phyloP scores from a whole-genome alignment of 345 rosid species.

The Boechera stricta region DNA sequence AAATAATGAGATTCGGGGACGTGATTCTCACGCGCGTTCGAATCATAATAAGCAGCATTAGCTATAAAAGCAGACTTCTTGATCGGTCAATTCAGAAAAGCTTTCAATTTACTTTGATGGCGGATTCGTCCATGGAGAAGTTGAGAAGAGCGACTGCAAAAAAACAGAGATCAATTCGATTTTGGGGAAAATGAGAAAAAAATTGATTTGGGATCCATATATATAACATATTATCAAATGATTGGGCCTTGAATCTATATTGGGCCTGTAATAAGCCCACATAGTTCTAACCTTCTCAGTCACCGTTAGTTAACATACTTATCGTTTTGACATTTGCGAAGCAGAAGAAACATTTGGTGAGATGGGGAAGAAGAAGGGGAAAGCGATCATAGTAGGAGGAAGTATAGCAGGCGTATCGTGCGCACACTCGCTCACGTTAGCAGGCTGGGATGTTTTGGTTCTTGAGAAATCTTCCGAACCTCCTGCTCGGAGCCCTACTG shows the following conservation, averaged over 20 bases:
- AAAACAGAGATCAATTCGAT: no score
- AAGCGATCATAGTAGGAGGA: constrained; percentile 74
- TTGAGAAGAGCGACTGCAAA: no score
- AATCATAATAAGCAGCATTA: no score
- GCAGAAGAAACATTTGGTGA: constrained; percentile 1
- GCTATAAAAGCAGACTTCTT: no score
- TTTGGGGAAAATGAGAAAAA: no score
- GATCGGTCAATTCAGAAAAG: no score
- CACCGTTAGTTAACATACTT: not conserved
- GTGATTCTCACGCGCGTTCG: no score
- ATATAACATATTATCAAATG: not conserved
- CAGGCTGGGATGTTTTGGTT: constrained; percentile 70
- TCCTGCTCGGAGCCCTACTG: constrained; percentile 74
- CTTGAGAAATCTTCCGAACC: constrained; percentile 67
- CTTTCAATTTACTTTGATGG: no score
- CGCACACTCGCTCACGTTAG: constrained; percentile 67
- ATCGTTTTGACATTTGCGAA: constrained; percentile 15
- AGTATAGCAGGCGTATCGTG: constrained; percentile 83
- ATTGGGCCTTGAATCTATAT: constrained; percentile 3
- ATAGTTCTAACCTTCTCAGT: not conserved
- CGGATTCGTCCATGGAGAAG: no score
- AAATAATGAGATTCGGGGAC: no score
- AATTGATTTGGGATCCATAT: not conserved
- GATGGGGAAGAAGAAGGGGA: constrained; percentile 45
- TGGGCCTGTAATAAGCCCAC: not conserved